Conservation (phyloP, 352 stramenopile species). For the Globisporangium lucens region DNA sequence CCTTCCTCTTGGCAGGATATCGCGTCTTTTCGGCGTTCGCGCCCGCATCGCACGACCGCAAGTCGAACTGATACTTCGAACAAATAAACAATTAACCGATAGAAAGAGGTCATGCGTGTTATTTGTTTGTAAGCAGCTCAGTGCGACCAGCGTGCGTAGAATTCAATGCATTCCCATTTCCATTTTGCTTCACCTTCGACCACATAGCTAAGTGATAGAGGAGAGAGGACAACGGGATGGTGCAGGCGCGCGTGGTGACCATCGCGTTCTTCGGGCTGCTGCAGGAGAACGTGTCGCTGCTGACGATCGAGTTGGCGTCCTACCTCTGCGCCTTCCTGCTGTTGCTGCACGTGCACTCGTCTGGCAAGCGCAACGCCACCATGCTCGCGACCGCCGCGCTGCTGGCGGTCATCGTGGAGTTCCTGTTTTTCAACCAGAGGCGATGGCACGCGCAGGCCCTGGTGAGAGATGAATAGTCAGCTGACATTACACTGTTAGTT, state of each 20-base stretch:
- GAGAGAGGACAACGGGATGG: slow-evolving; percentile 15
- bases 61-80: slow-evolving; percentile 27
- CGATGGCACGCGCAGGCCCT: slow-evolving; percentile 71
- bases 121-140: slow-evolving; percentile 1
- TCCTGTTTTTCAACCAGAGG: slow-evolving; percentile 59
- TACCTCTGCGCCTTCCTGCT: slow-evolving; percentile 66
- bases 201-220: no score
- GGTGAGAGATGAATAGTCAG: slow-evolving; percentile 20
- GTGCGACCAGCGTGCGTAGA: background rate
- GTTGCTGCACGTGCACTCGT: slow-evolving; percentile 74
- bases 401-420: slow-evolving; percentile 52
- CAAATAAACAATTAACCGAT: slow-evolving; percentile 8
- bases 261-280: slow-evolving; percentile 65
- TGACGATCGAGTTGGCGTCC: slow-evolving; percentile 53
- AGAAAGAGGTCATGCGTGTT: background rate
- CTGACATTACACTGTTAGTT: no score
- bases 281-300: slow-evolving; percentile 76
- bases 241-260: slow-evolving; percentile 50
- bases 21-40: slow-evolving; percentile 30
- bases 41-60: slow-evolving; percentile 14
- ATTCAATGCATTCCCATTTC: background rate
- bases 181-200: slow-evolving; percentile 1
- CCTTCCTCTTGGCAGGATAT: slow-evolving; percentile 41
- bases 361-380: slow-evolving; percentile 68
- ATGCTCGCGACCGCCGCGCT: slow-evolving; percentile 48